Base-by-base conservation (phyloP, 1,284 basidiomycete species). In the Cryptococcus sp. region DNA sequence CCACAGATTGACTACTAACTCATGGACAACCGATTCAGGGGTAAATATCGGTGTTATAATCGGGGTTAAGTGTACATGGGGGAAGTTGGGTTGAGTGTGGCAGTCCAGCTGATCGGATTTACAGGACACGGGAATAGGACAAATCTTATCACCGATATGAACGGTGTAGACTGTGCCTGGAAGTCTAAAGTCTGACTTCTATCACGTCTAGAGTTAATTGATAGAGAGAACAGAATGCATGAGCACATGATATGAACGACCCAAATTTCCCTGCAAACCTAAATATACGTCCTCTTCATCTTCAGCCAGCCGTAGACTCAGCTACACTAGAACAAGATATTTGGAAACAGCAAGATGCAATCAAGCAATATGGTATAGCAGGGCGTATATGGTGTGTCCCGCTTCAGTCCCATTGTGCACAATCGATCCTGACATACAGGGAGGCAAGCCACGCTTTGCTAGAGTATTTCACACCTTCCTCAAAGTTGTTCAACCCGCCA, bases 181-280 rank as follows among this genome's bases (percentile, higher is more conserved):
- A 7, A n/a, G n/a, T n/a, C n/a, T n/a, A n/a, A n/a, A n/a, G n/a
- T n/a, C n/a, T n/a, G n/a, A 11, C 11, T n/a, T 36, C 34, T 36
- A 36, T n/a, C 11, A 36, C 34, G 11, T 36, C 13, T 36, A 46
- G 25, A n/a, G n/a, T n/a, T n/a, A n/a, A n/a, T n/a, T n/a, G n/a
- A n/a, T n/a, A n/a, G n/a, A n/a, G n/a, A n/a, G n/a, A n/a, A n/a
- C n/a, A n/a, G 32, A 34, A 34, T 34, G 32, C 32, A 34, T 34
- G 32, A 16, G 9, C 32, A 34, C 16, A 41, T 48, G 36, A 36
- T 54, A 61, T 62, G 58, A 49, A 54, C 32, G 70, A 75, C 53
- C 73, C 73, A 5, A 75, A 75, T 62, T 73, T 73, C 50, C 73
- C 73, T n/a, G 56, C 63, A 4, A 63, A 65, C 46, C 66, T 75